Conservation (phyloP, 257 asterid species). For the Salvia hispanica region DNA sequence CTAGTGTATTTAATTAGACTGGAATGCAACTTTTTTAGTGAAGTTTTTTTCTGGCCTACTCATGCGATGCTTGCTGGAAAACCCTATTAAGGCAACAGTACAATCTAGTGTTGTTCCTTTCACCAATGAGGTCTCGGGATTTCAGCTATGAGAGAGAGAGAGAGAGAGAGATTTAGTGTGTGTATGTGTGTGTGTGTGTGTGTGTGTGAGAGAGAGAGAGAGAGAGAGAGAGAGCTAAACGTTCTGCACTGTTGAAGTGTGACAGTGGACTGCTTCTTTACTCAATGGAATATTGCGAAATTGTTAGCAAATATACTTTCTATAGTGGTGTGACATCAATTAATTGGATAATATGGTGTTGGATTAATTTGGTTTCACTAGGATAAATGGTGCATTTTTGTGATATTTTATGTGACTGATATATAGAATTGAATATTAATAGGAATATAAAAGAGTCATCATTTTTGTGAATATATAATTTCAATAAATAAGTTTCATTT, state of each 20-base stretch:
- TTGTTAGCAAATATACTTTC: slow-evolving; percentile 14
- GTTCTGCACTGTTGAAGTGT: slow-evolving; percentile 55
- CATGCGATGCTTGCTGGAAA: background rate
- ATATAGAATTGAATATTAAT: too few relatives aligned
- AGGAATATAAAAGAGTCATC: too few relatives aligned
- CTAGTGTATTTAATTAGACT: background rate
- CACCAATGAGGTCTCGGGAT: slow-evolving; percentile 57
- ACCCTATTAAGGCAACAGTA: slow-evolving; percentile 11
- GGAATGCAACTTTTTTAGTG: slow-evolving; percentile 27
- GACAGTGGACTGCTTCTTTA: slow-evolving; percentile 43
- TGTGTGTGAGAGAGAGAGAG: slow-evolving; percentile 14
- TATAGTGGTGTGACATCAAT: slow-evolving; percentile 4
- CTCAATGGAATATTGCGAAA: slow-evolving; percentile 29
- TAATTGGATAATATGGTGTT: background rate
- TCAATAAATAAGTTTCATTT: too few relatives aligned
- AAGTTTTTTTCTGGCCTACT: slow-evolving; percentile 7
- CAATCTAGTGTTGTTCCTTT: slow-evolving; percentile 46
- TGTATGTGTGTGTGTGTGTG: too few relatives aligned
- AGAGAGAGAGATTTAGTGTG: background rate
- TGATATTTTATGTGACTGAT: background rate
- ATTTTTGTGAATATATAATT: too few relatives aligned
- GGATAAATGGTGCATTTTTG: background rate
- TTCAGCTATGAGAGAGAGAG: slow-evolving; percentile 41
- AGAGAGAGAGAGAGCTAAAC: slow-evolving; percentile 34
- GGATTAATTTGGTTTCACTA: background rate